A percentile compares a stretch with the other conserved stretches of the same genome.
These are phyloP conservation scores for Trichoderma simmonsii DNA, from an alignment of 2,329 filamentous ascomycete genomes.

Conservation along the genomic window DNA sequence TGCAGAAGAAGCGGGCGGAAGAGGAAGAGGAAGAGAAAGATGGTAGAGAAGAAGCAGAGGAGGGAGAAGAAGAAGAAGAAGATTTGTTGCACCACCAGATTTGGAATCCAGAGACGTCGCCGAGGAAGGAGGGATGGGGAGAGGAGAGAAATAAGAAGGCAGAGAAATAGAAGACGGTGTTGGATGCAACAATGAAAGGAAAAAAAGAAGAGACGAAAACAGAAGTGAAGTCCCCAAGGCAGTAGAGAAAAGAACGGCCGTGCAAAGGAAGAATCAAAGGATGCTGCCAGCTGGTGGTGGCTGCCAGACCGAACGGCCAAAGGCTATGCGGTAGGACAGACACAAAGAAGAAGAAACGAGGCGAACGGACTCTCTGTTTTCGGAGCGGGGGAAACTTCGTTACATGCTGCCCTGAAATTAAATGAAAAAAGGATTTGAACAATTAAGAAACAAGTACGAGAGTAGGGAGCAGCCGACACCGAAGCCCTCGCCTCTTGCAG, in stretches of 20 bases:
- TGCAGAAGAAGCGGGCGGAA: neutral
- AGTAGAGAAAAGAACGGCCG: neutral
- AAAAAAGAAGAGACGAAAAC: neutral
- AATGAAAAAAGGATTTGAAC: neutral
- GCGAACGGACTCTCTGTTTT: neutral
- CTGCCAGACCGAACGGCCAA: neutral
- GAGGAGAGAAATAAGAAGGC: neutral
- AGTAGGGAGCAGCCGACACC: neutral
- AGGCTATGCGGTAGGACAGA: neutral
- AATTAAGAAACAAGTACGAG: neutral
- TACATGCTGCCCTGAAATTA: neutral
- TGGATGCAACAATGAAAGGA: neutral
- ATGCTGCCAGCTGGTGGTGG: slow-evolving; percentile 1
- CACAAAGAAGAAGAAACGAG: neutral
- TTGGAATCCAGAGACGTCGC: neutral
- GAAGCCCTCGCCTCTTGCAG: neutral
- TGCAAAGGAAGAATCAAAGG: neutral
- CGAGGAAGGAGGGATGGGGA: neutral
- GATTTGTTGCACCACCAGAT: neutral
- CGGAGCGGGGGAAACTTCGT: neutral
- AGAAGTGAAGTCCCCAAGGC: neutral
- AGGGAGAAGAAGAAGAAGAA: no score
- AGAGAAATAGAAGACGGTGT: neutral
- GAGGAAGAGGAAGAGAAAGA: neutral
- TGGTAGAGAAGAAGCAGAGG: neutral